Evolutionary conservation across 177 flowering plant genomes (phyloP).

Genomic region (Telopea speciosissima): DNA sequence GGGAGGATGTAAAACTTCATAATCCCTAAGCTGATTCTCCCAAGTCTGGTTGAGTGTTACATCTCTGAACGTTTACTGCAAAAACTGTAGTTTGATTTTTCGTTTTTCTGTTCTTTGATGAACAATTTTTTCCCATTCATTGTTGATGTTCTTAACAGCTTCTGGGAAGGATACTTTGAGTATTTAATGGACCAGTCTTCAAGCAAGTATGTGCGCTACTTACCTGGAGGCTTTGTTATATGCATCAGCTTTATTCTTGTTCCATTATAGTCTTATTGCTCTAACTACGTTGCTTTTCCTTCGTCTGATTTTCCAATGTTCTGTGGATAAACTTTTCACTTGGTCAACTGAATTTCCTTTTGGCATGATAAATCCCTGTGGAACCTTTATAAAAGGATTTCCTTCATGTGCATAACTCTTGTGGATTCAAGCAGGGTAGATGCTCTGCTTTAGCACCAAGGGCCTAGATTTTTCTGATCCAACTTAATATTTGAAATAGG

Average conservation of each 20-base stretch:
- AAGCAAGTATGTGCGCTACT: constrained; percentile 51
- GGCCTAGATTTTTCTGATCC: too few relatives aligned
- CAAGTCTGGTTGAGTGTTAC: too few relatives aligned
- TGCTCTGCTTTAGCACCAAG: too few relatives aligned
- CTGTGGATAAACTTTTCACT: neutral
- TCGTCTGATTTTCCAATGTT: neutral
- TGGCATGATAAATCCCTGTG: neutral
- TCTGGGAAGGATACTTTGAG: constrained; percentile 98
- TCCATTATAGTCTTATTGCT: neutral
- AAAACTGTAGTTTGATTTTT: neutral
- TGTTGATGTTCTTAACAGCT: constrained; percentile 40
- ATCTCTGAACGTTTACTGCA: too few relatives aligned
- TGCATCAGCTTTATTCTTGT: neutral
- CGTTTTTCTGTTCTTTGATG: neutral
- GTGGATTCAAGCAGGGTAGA: too few relatives aligned
- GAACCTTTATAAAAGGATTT: neutral
- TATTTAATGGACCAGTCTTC: constrained; percentile 77
- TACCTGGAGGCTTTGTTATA: neutral
- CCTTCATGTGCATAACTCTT: too few relatives aligned
- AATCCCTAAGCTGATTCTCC: too few relatives aligned
- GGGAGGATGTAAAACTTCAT: too few relatives aligned
- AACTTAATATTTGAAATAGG: too few relatives aligned
- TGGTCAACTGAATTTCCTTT: neutral
- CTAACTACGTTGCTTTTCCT: neutral
- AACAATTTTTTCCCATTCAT: neutral